Conservation (phyloP, 805 yeast species). For the Allodekkera sacchari region DNA sequence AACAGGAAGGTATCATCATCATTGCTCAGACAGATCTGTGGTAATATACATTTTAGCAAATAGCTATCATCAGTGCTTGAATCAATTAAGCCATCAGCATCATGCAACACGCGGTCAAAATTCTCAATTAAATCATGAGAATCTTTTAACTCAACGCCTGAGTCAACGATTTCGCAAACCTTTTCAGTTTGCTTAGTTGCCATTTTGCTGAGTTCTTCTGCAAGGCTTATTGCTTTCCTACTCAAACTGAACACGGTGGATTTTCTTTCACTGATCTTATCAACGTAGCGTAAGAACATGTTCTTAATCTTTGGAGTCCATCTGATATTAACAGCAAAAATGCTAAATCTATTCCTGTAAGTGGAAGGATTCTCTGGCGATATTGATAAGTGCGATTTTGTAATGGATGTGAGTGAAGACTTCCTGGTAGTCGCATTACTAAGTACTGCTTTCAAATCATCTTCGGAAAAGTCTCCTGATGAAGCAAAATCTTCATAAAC, state of each 20-base stretch:
- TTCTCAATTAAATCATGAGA: conserved; percentile 26
- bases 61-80: conserved; percentile 26
- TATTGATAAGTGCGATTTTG: too few relatives aligned
- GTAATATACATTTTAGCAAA: conserved; percentile 64
- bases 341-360: conserved; percentile 55
- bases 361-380: conserved; percentile 28
- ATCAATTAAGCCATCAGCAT: conserved; percentile 11
- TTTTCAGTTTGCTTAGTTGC: conserved; percentile 5
- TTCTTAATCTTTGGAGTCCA: conserved; percentile 72
- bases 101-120: conserved; percentile 47
- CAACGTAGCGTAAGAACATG: conserved; percentile 48
- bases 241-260: conserved; percentile 22
- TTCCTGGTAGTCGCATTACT: too few relatives aligned
- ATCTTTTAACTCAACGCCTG: conserved; percentile 12
- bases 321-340: conserved; percentile 65
- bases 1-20: conserved; percentile 41
- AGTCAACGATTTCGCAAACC: conserved; percentile 6
- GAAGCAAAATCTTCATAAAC: conserved; percentile 18
- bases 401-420: too few relatives aligned
- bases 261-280: conserved; percentile 18
- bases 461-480: too few relatives aligned
- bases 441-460: too few relatives aligned
- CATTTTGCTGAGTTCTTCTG: conserved; percentile 17
- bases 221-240: conserved; percentile 23
- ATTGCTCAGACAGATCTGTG: conserved; percentile 62